Percentiles rank a stretch among this genome's conserved stretches.
Evolutionary conservation across 2,329 filamentous ascomycete genomes (phyloP).

Genomic region (Pseudogymnoascus verrucosus): DNA sequence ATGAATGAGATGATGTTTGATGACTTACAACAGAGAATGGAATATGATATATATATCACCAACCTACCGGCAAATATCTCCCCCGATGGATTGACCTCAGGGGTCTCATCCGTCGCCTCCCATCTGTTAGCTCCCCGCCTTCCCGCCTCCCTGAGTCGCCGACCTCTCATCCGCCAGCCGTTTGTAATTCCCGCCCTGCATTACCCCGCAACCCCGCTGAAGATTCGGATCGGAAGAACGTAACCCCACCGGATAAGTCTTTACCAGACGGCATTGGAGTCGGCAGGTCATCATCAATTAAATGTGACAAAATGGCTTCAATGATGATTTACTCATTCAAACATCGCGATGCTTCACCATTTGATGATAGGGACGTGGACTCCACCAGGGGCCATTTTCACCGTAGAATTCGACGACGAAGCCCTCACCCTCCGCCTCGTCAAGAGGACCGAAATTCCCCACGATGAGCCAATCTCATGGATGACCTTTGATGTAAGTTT

Average conservation of each 20-base stretch:
- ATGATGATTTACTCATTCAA: not conserved
- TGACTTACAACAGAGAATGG: not conserved
- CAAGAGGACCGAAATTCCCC: constrained; percentile 72
- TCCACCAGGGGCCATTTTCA: constrained; percentile 82
- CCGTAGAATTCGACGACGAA: constrained; percentile 80
- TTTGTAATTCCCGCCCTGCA: not conserved
- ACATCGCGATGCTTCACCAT: constrained; percentile 66
- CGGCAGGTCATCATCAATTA: not conserved
- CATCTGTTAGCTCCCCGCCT: not conserved
- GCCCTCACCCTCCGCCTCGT: constrained; percentile 64
- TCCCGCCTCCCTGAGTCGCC: not conserved
- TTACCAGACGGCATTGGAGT: not conserved
- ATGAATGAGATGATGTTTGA: no score
- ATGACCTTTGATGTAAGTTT: constrained; percentile 75
- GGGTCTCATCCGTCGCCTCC: not conserved
- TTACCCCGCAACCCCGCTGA: constrained; percentile 2
- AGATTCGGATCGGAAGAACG: not conserved
- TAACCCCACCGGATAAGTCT: not conserved
- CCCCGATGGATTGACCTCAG: not conserved
- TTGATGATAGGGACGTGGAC: constrained; percentile 92
- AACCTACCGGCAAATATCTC: not conserved
- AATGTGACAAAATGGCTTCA: not conserved
- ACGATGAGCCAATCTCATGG: constrained; percentile 86
- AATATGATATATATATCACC: not conserved
- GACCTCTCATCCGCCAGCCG: not conserved